These are phyloP conservation scores for Phalaenopsis hybrid DNA, from an alignment of 116 monocot species.

Conservation along the genomic window DNA sequence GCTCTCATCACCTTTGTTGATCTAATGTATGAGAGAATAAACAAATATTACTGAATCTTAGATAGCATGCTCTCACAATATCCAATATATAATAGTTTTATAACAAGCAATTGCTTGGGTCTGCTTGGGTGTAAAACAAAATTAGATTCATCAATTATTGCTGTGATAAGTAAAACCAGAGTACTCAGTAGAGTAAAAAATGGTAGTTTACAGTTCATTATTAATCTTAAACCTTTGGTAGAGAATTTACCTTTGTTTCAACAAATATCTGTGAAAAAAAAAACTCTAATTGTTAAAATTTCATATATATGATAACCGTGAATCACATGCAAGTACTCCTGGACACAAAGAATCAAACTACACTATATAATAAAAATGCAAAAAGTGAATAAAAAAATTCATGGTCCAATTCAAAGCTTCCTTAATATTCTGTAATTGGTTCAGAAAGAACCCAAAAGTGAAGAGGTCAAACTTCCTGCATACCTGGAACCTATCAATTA, in stretches of 20 bases:
- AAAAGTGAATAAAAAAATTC: neutral
- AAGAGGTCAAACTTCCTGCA: constrained; percentile 9
- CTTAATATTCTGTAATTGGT: neutral
- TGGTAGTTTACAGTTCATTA: neutral
- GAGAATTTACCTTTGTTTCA: neutral
- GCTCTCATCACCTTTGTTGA: neutral
- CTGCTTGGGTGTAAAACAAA: neutral
- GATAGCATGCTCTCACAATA: neutral
- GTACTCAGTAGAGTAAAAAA: neutral
- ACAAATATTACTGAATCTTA: neutral
- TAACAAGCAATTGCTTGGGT: neutral
- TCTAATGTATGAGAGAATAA: neutral
- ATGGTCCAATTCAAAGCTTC: neutral
- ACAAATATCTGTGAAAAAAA: neutral
- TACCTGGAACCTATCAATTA: constrained; percentile 94
- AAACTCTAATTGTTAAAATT: neutral
- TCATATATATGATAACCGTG: neutral
- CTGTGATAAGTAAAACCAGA: neutral
- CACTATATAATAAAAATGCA: neutral
- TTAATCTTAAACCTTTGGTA: neutral
- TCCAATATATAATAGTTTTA: neutral
- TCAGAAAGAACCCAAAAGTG: constrained; percentile 1
- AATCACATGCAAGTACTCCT: neutral
- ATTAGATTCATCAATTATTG: neutral
- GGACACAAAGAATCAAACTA: neutral